These are phyloP conservation scores for Quercus mongolica DNA, from an alignment of 306 rosid genomes.

Conservation along the genomic window DNA sequence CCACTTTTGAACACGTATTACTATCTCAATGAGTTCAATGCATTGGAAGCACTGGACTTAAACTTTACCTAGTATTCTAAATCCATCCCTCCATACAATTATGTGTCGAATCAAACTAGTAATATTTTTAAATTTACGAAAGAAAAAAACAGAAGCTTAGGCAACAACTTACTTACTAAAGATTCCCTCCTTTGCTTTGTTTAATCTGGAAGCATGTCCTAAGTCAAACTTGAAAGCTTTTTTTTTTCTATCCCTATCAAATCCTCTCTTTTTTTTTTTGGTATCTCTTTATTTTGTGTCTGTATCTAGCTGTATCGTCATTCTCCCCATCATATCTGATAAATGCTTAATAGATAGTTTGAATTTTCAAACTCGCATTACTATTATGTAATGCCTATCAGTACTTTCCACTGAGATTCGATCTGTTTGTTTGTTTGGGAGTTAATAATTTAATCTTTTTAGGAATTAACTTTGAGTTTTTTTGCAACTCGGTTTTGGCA, in stretches of 20 bases:
- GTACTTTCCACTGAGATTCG: not conserved
- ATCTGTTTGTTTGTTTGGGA: not conserved
- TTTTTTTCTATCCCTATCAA: conserved; percentile 19
- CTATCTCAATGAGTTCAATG: accelerated
- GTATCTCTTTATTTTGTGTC: conserved; percentile 9
- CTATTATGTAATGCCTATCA: not conserved
- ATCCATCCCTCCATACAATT: conserved; percentile 16
- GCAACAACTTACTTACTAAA: conserved; percentile 9
- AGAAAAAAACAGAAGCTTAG: conserved; percentile 1
- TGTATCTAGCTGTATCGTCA: conserved; percentile 19
- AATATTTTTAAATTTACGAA: conserved; percentile 7
- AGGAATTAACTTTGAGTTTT: not conserved
- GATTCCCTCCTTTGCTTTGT: conserved; percentile 26
- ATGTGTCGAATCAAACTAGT: conserved; percentile 41
- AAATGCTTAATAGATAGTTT: not conserved
- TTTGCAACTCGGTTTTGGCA: not conserved
- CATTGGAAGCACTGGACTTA: too few species aligned
- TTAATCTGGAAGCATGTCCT: conserved; percentile 19
- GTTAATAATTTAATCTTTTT: not conserved
- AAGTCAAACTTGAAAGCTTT: conserved; percentile 35
- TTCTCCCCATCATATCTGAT: not conserved
- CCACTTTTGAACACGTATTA: too few species aligned
- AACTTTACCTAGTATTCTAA: not conserved
- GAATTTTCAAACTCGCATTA: not conserved
- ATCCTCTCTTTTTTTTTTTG: not conserved